Evolutionary conservation across 495 filamentous ascomycete genomes (phyloP).

Genomic region (Xylaria curta): DNA sequence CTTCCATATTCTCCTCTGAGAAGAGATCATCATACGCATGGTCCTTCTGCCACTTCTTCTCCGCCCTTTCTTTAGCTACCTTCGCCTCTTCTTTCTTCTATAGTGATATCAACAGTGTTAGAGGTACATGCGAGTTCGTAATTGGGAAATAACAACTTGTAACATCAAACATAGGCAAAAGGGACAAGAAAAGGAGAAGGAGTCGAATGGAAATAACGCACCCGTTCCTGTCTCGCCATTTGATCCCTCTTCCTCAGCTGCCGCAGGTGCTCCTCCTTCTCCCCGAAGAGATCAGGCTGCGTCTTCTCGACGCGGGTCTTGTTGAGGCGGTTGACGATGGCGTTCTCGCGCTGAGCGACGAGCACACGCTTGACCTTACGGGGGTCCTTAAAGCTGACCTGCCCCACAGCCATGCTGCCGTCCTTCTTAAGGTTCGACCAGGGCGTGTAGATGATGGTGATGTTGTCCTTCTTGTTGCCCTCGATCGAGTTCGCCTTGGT

Average conservation of each 20-base stretch:
- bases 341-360: conserved; percentile 77
- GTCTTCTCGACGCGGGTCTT: conserved; percentile 86
- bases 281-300: conserved; percentile 77
- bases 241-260: conserved; percentile 73
- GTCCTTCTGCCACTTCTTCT: conserved; percentile 91
- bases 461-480: conserved; percentile 98
- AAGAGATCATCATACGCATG: conserved; percentile 92
- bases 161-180: background rate
- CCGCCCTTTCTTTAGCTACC: conserved; percentile 76
- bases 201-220: conserved; percentile 42
- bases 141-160: background rate
- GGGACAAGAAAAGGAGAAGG: background rate
- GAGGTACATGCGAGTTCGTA: background rate
- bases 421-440: conserved; percentile 98
- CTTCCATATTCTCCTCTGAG: conserved; percentile 68
- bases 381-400: conserved; percentile 93
- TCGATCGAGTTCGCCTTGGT: conserved; percentile 99
- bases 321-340: conserved; percentile 92
- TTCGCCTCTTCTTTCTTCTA: conserved; percentile 82
- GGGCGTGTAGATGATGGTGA: conserved; percentile 95
- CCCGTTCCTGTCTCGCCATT: conserved; percentile 67
- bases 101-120: background rate
- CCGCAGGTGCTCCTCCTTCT: conserved; percentile 77
- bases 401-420: conserved; percentile 93
- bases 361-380: conserved; percentile 82